These are phyloP conservation scores for Plasmodium inui DNA, from an alignment of 169 alveolate species.

Conservation along the genomic window DNA sequence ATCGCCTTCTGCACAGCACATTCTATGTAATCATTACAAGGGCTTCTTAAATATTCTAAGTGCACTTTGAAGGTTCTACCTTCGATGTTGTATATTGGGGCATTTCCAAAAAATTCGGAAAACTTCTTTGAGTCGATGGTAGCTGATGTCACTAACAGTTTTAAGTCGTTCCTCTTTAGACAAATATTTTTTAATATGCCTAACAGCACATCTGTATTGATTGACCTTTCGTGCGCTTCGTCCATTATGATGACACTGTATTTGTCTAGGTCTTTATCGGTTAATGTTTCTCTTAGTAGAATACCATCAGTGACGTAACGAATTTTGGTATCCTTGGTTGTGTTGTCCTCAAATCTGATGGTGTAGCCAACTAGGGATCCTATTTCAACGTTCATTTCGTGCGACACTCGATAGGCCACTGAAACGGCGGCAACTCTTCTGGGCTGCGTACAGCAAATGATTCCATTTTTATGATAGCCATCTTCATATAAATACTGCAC, in stretches of 20 bases:
- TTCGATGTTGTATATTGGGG: slow-evolving; percentile 98
- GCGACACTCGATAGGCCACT: slow-evolving; percentile 99
- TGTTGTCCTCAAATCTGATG: slow-evolving; percentile 99
- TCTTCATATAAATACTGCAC: slow-evolving; percentile 96
- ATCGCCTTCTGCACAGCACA: slow-evolving; percentile 99
- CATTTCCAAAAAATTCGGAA: slow-evolving; percentile 98
- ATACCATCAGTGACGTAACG: slow-evolving; percentile 99
- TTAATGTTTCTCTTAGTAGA: slow-evolving; percentile 97
- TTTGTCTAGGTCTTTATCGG: slow-evolving; percentile 97
- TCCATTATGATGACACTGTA: slow-evolving; percentile 99
- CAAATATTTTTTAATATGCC: slow-evolving; percentile 98
- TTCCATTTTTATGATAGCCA: slow-evolving; percentile 94
- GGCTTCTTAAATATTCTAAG: slow-evolving; percentile 93
- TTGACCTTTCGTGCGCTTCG: slow-evolving; percentile 99
- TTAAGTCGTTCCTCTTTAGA: slow-evolving; percentile 96
- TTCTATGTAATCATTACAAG: slow-evolving; percentile 98
- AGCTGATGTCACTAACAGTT: slow-evolving; percentile 99
- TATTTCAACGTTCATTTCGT: slow-evolving; percentile 96
- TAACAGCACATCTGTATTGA: slow-evolving; percentile 99
- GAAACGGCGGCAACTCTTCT: slow-evolving; percentile 99
- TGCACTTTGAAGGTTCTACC: slow-evolving; percentile 99
- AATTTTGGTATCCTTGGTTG: slow-evolving; percentile 94
- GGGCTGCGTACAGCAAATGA: slow-evolving; percentile 99
- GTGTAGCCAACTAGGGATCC: slow-evolving; percentile 99
- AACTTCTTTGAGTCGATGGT: slow-evolving; percentile 99